A percentile compares a stretch with the other conserved stretches of the same genome.
phyloP scores from a whole-genome alignment of 2,329 filamentous ascomycete species.

The Xylariaceae sp. region DNA sequence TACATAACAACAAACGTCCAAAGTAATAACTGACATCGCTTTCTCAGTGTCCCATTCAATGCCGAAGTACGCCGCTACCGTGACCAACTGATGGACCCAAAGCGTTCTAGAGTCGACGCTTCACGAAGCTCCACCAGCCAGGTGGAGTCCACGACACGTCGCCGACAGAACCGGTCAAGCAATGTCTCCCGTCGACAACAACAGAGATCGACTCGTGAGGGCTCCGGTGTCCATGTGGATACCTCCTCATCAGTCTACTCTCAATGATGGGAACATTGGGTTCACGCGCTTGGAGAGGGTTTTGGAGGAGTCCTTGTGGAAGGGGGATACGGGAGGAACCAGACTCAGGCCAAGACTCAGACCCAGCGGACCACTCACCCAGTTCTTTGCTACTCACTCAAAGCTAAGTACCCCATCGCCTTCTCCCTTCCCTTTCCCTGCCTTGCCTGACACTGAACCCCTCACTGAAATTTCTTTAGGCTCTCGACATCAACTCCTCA shows the following conservation, averaged over 20 bases:
- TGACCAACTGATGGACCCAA: background rate
- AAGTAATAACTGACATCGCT: background rate
- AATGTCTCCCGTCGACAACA: background rate
- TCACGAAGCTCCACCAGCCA: background rate
- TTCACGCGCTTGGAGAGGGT: background rate
- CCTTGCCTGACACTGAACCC: no score
- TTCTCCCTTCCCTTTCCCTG: background rate
- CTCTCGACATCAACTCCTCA: no score
- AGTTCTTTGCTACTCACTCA: background rate
- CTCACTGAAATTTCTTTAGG: no score
- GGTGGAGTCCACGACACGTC: background rate
- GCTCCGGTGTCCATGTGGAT: background rate
- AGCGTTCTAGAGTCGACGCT: background rate
- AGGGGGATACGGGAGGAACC: background rate
- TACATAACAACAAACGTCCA: no score
- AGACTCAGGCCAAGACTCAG: constrained; percentile 1
- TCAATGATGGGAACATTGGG: background rate
- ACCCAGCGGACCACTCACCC: background rate
- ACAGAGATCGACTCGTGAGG: background rate
- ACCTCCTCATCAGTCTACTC: background rate
- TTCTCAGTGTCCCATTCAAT: background rate
- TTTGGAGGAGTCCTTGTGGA: background rate
- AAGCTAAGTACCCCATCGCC: background rate
- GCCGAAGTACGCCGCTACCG: background rate
- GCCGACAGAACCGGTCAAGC: constrained; percentile 2